Evolutionary conservation across 1,139 yeast genomes (phyloP), one percentile per base, ranked within the genome.

Genomic region (Blastobotrys buckinghamii): DNA sequence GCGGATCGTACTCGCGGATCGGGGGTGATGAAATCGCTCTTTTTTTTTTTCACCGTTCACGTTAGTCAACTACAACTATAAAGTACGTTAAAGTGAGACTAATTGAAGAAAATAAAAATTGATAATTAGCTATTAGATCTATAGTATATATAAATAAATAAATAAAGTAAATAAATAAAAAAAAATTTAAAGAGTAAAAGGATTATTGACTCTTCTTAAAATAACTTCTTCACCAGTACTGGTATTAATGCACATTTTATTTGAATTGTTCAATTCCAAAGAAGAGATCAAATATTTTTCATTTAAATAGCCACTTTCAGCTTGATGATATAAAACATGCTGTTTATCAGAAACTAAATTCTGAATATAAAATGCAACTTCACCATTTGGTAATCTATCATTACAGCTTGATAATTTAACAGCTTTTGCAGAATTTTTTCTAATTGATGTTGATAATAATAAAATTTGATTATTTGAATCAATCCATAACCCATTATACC

Each of bases 311-410:
- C 32, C 32, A 29, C 32, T 29, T 13, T 29, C 32, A 10, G 32
- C 32, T 29, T 29, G 32, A 29, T 29, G 32, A 29, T 29, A 29
- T 12, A 29, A 29, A 29, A 29, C 12, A 5, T n/a, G n/a, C n/a
- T 22, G 4, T 29, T 29, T 29, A 13, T 10, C n/a, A 12, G 32
- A 29, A 22, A 5, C 7, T 22, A 22, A 22, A 29, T 29, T 29
- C 9, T 29, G 32, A 29, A 60, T 60, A 30, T 53, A 45, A 44
- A 65, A 63, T 22, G 57, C 48, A 34, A 51, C 39, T 43, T 64
- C 67, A 4, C 67, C 68, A 12, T 68, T 53, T 10, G 67, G 66
- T 3, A 65, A 58, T 36, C 52, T 52, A 6, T 57, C 57, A 41
- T 60, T 64, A 22, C 26, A n/a, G 1, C 67, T 62, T 1, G 68